Conservation (phyloP, 2,329 filamentous ascomycete genomes). For the Diaporthe ampelina region DNA sequence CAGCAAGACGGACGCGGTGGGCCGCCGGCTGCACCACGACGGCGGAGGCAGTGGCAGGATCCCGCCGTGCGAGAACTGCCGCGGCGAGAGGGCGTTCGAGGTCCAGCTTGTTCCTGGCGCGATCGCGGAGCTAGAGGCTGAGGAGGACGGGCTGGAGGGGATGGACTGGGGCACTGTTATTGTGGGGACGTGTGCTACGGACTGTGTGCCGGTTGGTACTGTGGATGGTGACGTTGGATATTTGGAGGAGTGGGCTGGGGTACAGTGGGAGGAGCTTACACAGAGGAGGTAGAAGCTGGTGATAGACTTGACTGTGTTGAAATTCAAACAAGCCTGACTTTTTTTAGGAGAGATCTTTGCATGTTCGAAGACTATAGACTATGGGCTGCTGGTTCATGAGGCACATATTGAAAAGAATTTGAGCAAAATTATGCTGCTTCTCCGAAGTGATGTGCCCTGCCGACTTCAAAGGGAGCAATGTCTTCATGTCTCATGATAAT, state of each 20-base stretch:
- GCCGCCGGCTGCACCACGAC: constrained; percentile 68
- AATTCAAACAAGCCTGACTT: no score
- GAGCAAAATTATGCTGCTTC: no score
- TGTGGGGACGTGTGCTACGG: constrained; percentile 83
- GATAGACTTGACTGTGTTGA: not conserved
- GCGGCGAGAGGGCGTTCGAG: constrained; percentile 84
- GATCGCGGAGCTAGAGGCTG: constrained; percentile 74
- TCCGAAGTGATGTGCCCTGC: no score
- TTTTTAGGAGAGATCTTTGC: not conserved
- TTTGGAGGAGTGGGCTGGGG: constrained; percentile 95
- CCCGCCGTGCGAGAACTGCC: constrained; percentile 84
- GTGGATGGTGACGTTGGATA: constrained; percentile 78
- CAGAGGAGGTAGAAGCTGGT: constrained; percentile 50
- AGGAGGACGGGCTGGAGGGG: constrained; percentile 86
- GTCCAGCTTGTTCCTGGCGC: constrained; percentile 92
- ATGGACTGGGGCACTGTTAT: constrained; percentile 99
- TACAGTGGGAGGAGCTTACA: constrained; percentile 92
- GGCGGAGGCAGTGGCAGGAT: constrained; percentile 60
- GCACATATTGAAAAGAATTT: no score
- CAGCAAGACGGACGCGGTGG: constrained; percentile 81
- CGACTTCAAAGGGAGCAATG: no score
- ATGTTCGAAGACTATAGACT: no score
- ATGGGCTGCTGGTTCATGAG: no score
- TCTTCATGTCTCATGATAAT: no score
- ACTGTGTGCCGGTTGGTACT: constrained; percentile 77